These are phyloP conservation scores for Phytopythium helicoides DNA, from an alignment of 352 stramenopile genomes.

Conservation along the genomic window DNA sequence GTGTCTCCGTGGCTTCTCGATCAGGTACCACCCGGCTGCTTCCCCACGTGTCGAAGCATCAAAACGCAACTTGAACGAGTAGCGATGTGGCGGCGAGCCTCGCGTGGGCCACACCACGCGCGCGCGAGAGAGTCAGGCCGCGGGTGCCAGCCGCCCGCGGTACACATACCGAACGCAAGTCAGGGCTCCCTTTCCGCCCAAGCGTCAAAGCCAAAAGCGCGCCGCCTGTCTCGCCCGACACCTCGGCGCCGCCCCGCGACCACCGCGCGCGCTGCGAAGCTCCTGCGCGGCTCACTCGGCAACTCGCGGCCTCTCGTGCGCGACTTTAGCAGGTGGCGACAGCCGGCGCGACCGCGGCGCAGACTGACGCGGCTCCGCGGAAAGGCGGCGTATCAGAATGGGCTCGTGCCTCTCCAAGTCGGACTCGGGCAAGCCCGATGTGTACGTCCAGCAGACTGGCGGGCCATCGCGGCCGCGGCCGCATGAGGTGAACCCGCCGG, in stretches of 20 bases:
- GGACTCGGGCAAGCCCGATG: neutral
- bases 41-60: no score
- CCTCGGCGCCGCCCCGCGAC: neutral
- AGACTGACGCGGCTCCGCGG: no score
- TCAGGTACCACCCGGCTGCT: no score
- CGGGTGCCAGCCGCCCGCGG: no score
- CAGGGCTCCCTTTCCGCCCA: no score
- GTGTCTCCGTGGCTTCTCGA: no score
- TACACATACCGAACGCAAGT: no score
- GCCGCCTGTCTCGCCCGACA: neutral
- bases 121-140: conserved; percentile 10
- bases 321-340: no score
- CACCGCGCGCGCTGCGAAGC: neutral
- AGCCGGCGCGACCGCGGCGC: no score
- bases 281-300: neutral
- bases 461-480: neutral
- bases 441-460: neutral
- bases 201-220: neutral
- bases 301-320: neutral
- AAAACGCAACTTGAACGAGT: no score
- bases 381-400: conserved; percentile 5
- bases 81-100: neutral
- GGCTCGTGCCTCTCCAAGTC: conserved; percentile 7
- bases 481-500: no score
- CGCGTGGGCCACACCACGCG: conserved; percentile 12